Evolutionary conservation across 2,329 filamentous ascomycete species (phyloP).

Genomic region (Purpureocillium lavendulum): DNA sequence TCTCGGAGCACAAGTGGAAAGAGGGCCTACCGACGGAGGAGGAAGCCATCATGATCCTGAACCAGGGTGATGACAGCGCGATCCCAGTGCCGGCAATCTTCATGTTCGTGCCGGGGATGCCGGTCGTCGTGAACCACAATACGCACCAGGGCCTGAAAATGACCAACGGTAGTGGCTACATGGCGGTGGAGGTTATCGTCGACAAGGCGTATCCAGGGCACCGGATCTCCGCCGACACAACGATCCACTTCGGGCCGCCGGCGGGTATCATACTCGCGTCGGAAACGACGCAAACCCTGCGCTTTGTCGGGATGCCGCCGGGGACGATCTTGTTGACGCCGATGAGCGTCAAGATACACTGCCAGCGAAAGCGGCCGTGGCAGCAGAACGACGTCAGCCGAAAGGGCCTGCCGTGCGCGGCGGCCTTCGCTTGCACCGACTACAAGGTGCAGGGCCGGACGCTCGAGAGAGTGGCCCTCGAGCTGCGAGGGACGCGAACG

Average conservation of each 20-base stretch:
- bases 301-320: slow-evolving; percentile 1
- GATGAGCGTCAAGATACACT: neutral
- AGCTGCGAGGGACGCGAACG: neutral
- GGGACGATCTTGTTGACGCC: neutral
- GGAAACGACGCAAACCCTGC: neutral
- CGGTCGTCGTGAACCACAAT: slow-evolving; percentile 1
- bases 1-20: slow-evolving; percentile 3
- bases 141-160: slow-evolving; percentile 2
- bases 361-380: neutral
- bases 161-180: neutral
- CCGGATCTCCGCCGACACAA: slow-evolving; percentile 1
- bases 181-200: slow-evolving; percentile 1
- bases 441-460: neutral
- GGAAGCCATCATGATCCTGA: slow-evolving; percentile 1
- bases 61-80: slow-evolving; percentile 1
- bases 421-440: neutral
- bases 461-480: neutral
- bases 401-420: neutral
- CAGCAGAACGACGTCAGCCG: neutral
- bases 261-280: neutral
- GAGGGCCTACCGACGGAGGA: slow-evolving; percentile 3
- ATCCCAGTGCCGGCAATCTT: too few relatives aligned
- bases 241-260: neutral
- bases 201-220: slow-evolving; percentile 1
- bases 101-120: neutral